phyloP scores from a whole-genome alignment of 192 early-diverging fungal genomes.

The Coemansia sp. region DNA sequence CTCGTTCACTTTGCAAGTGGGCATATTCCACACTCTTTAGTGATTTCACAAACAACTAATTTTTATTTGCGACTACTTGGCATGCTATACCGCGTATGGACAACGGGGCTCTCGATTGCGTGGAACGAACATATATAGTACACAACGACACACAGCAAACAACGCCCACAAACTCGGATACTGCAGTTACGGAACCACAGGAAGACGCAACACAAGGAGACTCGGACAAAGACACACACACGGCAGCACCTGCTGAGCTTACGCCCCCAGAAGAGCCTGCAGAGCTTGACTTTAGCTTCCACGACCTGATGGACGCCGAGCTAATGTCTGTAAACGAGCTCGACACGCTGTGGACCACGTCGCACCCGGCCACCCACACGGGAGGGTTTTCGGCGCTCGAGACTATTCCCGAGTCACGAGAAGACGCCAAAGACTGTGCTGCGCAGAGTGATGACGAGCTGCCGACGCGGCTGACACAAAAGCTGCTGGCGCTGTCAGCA shows the following conservation, averaged over 20 bases:
- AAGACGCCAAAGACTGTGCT: not conserved
- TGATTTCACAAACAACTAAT: too few species aligned
- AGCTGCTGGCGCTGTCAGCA: conserved; percentile 36
- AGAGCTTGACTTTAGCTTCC: conserved; percentile 49
- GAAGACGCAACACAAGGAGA: not conserved
- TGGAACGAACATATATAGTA: conserved; percentile 29
- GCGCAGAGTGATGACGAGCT: conserved; percentile 17
- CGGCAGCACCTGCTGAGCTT: not conserved
- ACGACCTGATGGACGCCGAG: conserved; percentile 64
- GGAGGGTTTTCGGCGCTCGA: conserved; percentile 13
- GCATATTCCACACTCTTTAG: too few species aligned
- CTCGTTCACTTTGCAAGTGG: too few species aligned
- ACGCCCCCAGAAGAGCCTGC: not conserved
- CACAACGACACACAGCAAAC: conserved; percentile 5
- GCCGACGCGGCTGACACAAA: conserved; percentile 36
- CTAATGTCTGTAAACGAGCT: conserved; percentile 65
- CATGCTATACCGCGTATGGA: conserved; percentile 37
- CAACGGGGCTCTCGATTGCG: conserved; percentile 15
- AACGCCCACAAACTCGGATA: conserved; percentile 9
- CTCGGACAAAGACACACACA: not conserved
- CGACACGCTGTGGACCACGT: conserved; percentile 57
- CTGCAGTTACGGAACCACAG: not conserved
- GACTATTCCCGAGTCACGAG: conserved; percentile 27
- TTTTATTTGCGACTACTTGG: conserved; percentile 5
- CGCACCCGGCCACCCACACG: conserved; percentile 19